These are phyloP conservation scores for Yamadazyma akitaensis DNA, from an alignment of 805 yeast genomes.

Conservation along the genomic window DNA sequence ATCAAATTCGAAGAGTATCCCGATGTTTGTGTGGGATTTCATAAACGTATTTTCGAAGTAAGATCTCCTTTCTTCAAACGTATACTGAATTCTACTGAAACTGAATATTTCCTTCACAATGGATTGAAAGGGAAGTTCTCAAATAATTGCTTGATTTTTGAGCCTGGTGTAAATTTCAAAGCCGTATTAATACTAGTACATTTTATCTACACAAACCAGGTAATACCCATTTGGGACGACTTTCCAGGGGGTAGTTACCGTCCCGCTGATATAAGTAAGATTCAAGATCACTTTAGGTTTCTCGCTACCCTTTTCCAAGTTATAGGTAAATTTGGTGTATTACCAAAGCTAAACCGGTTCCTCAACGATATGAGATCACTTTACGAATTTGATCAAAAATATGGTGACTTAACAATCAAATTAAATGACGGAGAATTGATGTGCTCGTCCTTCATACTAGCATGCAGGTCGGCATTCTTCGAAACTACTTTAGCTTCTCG, in stretches of 20 bases:
- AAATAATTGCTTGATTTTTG: slow-evolving; percentile 16
- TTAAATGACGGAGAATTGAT: slow-evolving; percentile 46
- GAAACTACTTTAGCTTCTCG: slow-evolving; percentile 51
- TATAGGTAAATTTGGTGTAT: slow-evolving; percentile 24
- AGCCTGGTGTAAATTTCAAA: slow-evolving; percentile 25
- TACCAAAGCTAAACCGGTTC: slow-evolving; percentile 18
- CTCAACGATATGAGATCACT: slow-evolving; percentile 16
- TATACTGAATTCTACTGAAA: slow-evolving; percentile 19
- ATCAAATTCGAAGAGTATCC: slow-evolving; percentile 23
- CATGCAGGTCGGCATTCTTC: slow-evolving; percentile 59
- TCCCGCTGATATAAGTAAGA: slow-evolving; percentile 26
- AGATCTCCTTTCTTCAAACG: slow-evolving; percentile 28
- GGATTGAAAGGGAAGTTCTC: slow-evolving; percentile 23
- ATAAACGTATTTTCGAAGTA: slow-evolving; percentile 26
- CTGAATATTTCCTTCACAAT: slow-evolving; percentile 22
- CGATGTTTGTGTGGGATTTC: slow-evolving; percentile 31
- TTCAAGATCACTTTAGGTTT: slow-evolving; percentile 26
- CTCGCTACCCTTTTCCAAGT: slow-evolving; percentile 19
- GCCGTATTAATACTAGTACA: slow-evolving; percentile 42
- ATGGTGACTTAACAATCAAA: slow-evolving; percentile 42
- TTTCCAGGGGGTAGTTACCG: slow-evolving; percentile 22
- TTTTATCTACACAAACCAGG: slow-evolving; percentile 48
- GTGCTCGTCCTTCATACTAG: slow-evolving; percentile 53
- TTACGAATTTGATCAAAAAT: slow-evolving; percentile 13
- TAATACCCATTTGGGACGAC: slow-evolving; percentile 46